Base-by-base conservation (phyloP, 2,329 filamentous ascomycete species). In the Dactylellina drechsleri region DNA sequence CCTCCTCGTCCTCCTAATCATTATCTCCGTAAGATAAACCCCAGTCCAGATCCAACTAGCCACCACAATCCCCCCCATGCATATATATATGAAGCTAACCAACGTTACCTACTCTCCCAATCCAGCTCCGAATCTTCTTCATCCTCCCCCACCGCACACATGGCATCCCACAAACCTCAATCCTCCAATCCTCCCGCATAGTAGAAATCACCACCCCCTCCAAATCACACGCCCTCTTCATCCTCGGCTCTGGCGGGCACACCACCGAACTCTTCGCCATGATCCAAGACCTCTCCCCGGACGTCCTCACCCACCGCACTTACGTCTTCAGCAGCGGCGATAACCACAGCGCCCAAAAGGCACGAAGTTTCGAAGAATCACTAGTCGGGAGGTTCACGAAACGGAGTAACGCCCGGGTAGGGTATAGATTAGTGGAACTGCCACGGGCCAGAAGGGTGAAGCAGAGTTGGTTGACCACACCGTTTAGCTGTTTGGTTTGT, bases 211-310 rank as follows among this genome's bases (percentile, higher is more conserved):
- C 23, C 15, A 54, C 66, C 3, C 65, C 60, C 1, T 36, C 20
- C 0, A 71, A 57, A n/a, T 71, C 65, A 4, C 88, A 93, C 81
- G 84, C 93, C 64, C 84, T 96, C 36, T 87, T 96, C 77, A 89
- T 98, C 26, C 90, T 98, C 23, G 95, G 95, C 61, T 96, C 92
- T 1, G 95, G 95, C 36, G 95, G 95, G 0, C 95, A 99, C 83
- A 97, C 95, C 0, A 90, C 92, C 56, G 95, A 99, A 82, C 96
- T 99, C 91, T 85, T 97, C 77, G 89, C 90, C 80, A 91, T 97
- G 84, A 87, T 99, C 78, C 84, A 85, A 78, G 87, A 86, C 77
- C 87, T 86, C 80, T 84, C 84, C 70, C 82, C 83, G 45, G 85
- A 47, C 52, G 84, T 77, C 52, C 81, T 64, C 81, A 82, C 79